Evolutionary conservation across 305 asterid genomes (phyloP).

Genomic region (Coffea humblotiana): DNA sequence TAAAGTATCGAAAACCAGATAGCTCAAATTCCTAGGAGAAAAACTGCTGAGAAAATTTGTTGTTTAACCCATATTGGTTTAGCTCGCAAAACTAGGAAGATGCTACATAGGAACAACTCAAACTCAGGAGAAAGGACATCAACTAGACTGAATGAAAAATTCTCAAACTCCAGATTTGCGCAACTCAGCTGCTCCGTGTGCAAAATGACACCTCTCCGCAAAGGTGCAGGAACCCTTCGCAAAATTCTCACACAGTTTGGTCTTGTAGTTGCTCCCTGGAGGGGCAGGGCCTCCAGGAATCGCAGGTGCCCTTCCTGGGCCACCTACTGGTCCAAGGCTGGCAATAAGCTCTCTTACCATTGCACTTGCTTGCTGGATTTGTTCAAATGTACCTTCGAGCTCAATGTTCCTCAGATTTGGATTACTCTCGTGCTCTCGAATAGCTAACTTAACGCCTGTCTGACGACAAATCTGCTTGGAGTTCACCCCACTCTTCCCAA

Average conservation of each 20-base stretch:
- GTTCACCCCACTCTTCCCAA: conserved; percentile 86
- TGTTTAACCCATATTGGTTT: not conserved
- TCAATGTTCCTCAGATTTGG: conserved; percentile 75
- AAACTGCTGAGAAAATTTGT: not conserved
- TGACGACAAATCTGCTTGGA: conserved; percentile 84
- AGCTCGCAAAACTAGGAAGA: conserved; percentile 11
- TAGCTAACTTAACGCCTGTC: conserved; percentile 72
- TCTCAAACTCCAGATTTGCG: conserved; percentile 48
- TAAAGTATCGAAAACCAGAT: conserved; percentile 11
- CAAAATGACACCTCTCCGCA: conserved; percentile 89
- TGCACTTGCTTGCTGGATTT: conserved; percentile 63
- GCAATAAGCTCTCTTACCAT: conserved; percentile 76
- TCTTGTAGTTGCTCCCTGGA: conserved; percentile 60
- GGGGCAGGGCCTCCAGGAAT: conserved; percentile 41
- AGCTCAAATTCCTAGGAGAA: not conserved
- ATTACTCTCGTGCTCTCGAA: conserved; percentile 72
- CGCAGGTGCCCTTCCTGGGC: conserved; percentile 39
- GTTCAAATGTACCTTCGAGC: conserved; percentile 83
- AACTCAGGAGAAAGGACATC: not conserved
- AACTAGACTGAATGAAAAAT: not conserved
- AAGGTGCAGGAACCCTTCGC: conserved; percentile 82
- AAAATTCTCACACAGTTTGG: conserved; percentile 83
- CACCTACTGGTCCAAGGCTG: conserved; percentile 44
- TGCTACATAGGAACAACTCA: conserved; percentile 1
- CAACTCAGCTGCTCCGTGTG: conserved; percentile 79